phyloP scores from a whole-genome alignment of 805 yeast genomes.

The Ogataea angusta region DNA sequence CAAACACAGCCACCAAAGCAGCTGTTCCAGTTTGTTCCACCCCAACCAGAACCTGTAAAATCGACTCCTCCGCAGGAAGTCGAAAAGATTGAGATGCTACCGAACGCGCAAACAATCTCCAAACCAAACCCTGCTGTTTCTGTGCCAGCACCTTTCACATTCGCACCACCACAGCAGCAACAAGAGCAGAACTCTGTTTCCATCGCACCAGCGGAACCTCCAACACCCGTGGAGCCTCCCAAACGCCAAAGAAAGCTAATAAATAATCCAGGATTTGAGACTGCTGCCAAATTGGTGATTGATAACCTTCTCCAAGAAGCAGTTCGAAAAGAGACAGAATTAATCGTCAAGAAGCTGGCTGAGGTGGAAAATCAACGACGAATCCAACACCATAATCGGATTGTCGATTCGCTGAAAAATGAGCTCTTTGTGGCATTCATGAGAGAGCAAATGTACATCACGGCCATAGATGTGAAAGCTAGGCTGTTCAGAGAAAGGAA shows the following conservation, averaged over 20 bases:
- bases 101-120: background rate
- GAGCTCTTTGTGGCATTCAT: conserved; percentile 61
- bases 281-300: conserved; percentile 30
- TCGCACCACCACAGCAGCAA: background rate
- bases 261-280: conserved; percentile 23
- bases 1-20: background rate
- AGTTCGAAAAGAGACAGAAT: conserved; percentile 28
- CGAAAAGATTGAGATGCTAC: background rate
- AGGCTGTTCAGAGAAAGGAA: conserved; percentile 33
- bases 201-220: background rate
- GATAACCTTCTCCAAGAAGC: conserved; percentile 24
- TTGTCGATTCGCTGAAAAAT: conserved; percentile 40
- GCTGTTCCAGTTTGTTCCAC: background rate
- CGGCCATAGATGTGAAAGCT: conserved; percentile 44
- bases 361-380: conserved; percentile 2
- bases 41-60: background rate
- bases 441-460: conserved; percentile 49
- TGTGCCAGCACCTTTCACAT: background rate
- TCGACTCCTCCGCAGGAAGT: background rate
- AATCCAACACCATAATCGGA: conserved; percentile 19
- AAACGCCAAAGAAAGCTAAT: conserved; percentile 6
- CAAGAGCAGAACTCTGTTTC: too few species aligned
- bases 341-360: conserved; percentile 6
- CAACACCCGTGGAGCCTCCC: background rate
- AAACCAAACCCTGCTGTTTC: background rate